phyloP scores from a whole-genome alignment of 768 basidiomycete genomes.

The Dioszegia crocea region DNA sequence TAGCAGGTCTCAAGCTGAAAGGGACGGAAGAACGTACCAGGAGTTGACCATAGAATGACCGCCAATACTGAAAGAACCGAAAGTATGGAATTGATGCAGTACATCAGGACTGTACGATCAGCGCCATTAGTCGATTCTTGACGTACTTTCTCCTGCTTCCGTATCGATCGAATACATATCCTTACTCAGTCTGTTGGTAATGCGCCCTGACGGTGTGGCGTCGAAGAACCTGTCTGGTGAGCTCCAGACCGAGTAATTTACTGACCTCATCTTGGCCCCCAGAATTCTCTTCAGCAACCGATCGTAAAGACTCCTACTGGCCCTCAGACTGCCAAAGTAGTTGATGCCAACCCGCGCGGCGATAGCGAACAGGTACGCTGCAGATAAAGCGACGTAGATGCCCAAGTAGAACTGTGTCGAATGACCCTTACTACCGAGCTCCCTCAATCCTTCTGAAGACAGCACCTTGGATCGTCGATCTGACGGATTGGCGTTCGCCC shows the following conservation, averaged over 20 bases:
- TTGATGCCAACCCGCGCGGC: conserved; percentile 36
- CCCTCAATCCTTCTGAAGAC: neutral
- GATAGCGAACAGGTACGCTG: conserved; percentile 35
- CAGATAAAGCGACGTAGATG: conserved; percentile 36
- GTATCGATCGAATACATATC: conserved; percentile 73
- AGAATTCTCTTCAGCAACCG: conserved; percentile 46
- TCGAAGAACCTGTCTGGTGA: conserved; percentile 28
- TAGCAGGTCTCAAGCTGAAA: neutral
- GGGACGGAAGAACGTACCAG: conserved; percentile 23
- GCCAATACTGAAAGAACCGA: conserved; percentile 44
- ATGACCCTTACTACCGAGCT: neutral
- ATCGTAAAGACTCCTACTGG: conserved; percentile 42
- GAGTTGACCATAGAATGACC: conserved; percentile 48
- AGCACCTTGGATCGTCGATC: neutral
- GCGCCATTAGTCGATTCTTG: neutral
- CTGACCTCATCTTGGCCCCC: conserved; percentile 46
- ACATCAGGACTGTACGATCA: conserved; percentile 29
- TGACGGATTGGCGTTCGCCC: conserved; percentile 36
- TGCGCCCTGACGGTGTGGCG: conserved; percentile 56
- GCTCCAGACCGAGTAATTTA: neutral
- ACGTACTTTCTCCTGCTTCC: conserved; percentile 36
- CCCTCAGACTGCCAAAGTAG: conserved; percentile 38
- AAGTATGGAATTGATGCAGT: conserved; percentile 37
- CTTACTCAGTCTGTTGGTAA: conserved; percentile 78
- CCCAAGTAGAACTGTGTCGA: conserved; percentile 41